Evolutionary conservation across 2,329 filamentous ascomycete species (phyloP).

Genomic region (Fusarium setosum): DNA sequence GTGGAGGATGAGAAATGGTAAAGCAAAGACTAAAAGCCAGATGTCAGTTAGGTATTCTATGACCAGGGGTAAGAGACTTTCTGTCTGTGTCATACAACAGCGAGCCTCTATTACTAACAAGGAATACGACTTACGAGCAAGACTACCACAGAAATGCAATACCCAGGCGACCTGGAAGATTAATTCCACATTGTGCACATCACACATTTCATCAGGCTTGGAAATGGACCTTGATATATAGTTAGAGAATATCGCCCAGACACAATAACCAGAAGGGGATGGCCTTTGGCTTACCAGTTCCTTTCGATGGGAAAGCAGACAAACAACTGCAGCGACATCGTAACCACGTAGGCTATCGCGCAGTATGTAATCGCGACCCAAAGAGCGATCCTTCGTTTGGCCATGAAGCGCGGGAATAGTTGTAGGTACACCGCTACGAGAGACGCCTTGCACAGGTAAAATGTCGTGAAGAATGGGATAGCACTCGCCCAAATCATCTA

Average conservation of each 20-base stretch:
- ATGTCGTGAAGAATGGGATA: conserved; percentile 8
- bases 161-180: conserved; percentile 8
- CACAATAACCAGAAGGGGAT: too few relatives aligned
- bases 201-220: not conserved
- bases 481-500: conserved; percentile 4
- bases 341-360: not conserved
- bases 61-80: too few relatives aligned
- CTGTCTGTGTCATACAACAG: too few relatives aligned
- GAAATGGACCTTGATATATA: not conserved
- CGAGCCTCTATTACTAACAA: too few relatives aligned
- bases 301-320: conserved; percentile 3
- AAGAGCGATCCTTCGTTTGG: not conserved
- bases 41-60: not conserved
- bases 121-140: not conserved
- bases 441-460: conserved; percentile 18
- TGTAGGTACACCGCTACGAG: conserved; percentile 11
- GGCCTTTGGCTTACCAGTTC: conserved; percentile 12
- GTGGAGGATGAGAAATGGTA: conserved; percentile 5
- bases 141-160: conserved; percentile 1
- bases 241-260: not conserved
- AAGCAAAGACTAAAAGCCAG: not conserved
- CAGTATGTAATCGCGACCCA: conserved; percentile 1
- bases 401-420: conserved; percentile 16
- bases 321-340: not conserved
- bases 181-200: not conserved